Evolutionary conservation across 371 early-diverging fungal species (phyloP).

Genomic region (Entomophthora muscae): DNA sequence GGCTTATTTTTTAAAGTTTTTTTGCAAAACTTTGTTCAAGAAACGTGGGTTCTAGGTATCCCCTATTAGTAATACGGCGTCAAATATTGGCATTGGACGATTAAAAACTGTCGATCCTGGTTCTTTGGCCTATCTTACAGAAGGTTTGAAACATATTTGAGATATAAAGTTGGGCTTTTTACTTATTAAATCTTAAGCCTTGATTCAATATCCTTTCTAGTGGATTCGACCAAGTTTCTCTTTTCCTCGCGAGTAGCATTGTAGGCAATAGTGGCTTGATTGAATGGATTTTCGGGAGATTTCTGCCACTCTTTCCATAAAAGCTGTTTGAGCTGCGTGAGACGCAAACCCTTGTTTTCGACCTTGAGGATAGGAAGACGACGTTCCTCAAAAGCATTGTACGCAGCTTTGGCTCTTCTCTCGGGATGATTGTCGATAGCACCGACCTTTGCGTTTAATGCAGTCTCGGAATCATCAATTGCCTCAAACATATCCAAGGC

Average conservation of each 20-base stretch:
- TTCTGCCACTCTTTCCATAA: slow-evolving; percentile 58
- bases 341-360: slow-evolving; percentile 56
- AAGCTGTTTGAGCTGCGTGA: slow-evolving; percentile 52
- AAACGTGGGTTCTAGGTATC: too few species aligned
- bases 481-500: slow-evolving; percentile 42
- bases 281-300: slow-evolving; percentile 73
- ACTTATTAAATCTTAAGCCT: slow-evolving; percentile 9
- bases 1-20: too few species aligned
- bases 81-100: too few species aligned
- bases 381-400: slow-evolving; percentile 46
- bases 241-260: slow-evolving; percentile 47
- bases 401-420: slow-evolving; percentile 64
- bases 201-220: slow-evolving; percentile 10
- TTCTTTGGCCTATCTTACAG: too few species aligned
- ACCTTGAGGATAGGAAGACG: slow-evolving; percentile 35
- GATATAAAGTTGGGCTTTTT: too few species aligned
- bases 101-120: too few species aligned
- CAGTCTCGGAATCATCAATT: slow-evolving; percentile 13
- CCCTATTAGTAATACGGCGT: too few species aligned
- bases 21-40: too few species aligned
- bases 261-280: slow-evolving; percentile 48
- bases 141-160: too few species aligned
- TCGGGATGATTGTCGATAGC: slow-evolving; percentile 66
- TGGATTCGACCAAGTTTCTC: slow-evolving; percentile 3
- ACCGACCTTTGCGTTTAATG: slow-evolving; percentile 11